phyloP scores from a whole-genome alignment of 345 rosid genomes.

The Linum usitatissimum region DNA sequence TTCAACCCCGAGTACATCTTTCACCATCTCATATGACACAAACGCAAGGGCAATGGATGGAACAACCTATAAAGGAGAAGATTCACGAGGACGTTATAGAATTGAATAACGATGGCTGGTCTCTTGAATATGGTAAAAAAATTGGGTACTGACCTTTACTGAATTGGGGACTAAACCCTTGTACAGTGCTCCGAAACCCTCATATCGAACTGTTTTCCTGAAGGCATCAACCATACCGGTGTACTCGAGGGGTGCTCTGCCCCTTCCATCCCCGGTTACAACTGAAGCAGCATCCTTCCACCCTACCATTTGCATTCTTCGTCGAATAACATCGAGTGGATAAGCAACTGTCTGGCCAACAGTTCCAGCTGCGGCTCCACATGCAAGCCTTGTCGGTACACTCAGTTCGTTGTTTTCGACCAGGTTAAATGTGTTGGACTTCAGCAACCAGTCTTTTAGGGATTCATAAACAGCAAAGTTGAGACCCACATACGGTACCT shows the following conservation, averaged over 20 bases:
- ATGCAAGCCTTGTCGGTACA: conserved; percentile 77
- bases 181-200: conserved; percentile 75
- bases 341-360: conserved; percentile 97
- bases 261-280: conserved; percentile 61
- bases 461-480: conserved; percentile 89
- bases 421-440: conserved; percentile 53
- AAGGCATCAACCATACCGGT: conserved; percentile 78
- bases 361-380: conserved; percentile 98
- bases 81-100: background rate
- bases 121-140: background rate
- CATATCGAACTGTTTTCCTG: conserved; percentile 61
- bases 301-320: conserved; percentile 99
- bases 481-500: conserved; percentile 96
- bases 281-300: conserved; percentile 92
- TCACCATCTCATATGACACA: conserved; percentile 89
- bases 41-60: conserved; percentile 95
- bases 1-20: conserved; percentile 89
- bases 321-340: conserved; percentile 91
- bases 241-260: conserved; percentile 40
- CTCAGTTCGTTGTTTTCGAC: conserved; percentile 64
- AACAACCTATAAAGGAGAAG: conserved; percentile 50
- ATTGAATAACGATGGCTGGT: background rate
- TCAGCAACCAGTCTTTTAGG: conserved; percentile 73
- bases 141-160: conserved; percentile 50
- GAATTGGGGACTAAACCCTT: conserved; percentile 87